Base-by-base conservation (phyloP, 2,329 filamentous ascomycete genomes). In the Aspergillus sp. region DNA sequence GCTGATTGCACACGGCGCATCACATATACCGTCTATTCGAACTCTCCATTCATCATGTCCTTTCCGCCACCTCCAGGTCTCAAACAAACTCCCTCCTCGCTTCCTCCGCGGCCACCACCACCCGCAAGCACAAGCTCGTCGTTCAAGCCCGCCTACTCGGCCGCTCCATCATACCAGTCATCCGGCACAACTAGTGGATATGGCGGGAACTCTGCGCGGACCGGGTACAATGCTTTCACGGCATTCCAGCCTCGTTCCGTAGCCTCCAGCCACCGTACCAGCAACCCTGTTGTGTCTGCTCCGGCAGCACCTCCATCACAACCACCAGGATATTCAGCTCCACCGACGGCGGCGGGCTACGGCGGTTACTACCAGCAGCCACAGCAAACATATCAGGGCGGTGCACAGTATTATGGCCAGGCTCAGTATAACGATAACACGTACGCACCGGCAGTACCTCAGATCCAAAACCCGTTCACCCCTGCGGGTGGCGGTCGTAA, bases 61-160 rank as follows among this genome's bases (percentile, higher is more conserved):
- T 88, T 88, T 78, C 85, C 86, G 71, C 85, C 84, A 65, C 85
- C 86, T 85, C 85, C 88, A 88, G 86, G 86, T 78, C 72, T 80
- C 50, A 70, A 65, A 51, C 52, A 63, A 57, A 56, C 67, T 66
- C 74, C 66, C 61, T 78, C 64, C 60, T 88, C 85, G 56, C 84
- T 94, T 33, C 88, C 88, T 53, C 82, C 88, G 50, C 84, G 86
- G 56, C 88, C 88, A 49, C 87, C 88, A 34, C 79, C 82, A 41
- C 74, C 82, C 27, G 64, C 71, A 31, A 66, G 66, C 49, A 67
- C 69, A 44, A 46, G 55, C 38, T 46, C 54, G 28, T 58, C 58
- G 57, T 77, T 74, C 64, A 74, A 76, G 53, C 71, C 80, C 26
- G 73, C 76, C 43, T 82, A 82, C 57, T 67, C 68, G 39, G 57